Conservation (phyloP, 106 monocot species). For the Gastrodia elata region DNA sequence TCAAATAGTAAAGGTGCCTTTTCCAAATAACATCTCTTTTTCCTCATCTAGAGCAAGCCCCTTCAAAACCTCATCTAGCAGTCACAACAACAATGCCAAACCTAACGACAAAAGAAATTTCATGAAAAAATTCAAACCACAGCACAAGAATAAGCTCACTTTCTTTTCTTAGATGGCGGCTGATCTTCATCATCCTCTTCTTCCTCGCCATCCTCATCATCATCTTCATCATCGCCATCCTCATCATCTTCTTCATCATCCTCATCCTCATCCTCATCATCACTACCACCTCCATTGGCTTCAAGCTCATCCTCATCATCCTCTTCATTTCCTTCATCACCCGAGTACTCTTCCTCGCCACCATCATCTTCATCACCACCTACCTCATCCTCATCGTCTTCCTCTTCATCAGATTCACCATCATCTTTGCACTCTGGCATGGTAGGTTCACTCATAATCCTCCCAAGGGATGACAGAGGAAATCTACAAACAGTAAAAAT, state of each 20-base stretch:
- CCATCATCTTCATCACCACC: slow-evolving; percentile 6
- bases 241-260: slow-evolving; percentile 4
- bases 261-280: slow-evolving; percentile 2
- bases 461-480: not conserved
- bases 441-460: not conserved
- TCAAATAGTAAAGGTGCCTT: not conserved
- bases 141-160: not conserved
- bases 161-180: slow-evolving; percentile 6
- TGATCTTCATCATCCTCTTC: slow-evolving; percentile 9
- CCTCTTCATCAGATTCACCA: slow-evolving; percentile 8
- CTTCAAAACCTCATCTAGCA: not conserved
- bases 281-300: slow-evolving; percentile 2
- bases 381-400: slow-evolving; percentile 5
- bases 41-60: slow-evolving; percentile 1
- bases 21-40: not conserved
- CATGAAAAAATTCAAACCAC: not conserved
- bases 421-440: slow-evolving; percentile 6
- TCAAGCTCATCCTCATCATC: slow-evolving; percentile 5
- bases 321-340: slow-evolving; percentile 6
- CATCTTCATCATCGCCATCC: not conserved
- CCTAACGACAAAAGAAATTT: not conserved
- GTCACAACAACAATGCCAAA: slow-evolving; percentile 7
- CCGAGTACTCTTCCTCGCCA: slow-evolving; percentile 5
- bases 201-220: slow-evolving; percentile 5
- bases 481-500: slow-evolving; percentile 1